A percentile compares a stretch with the other conserved stretches of the same genome.
Conservation (phyloP, 2,329 filamentous ascomycete species). For the Aspergillus alliaceus region DNA sequence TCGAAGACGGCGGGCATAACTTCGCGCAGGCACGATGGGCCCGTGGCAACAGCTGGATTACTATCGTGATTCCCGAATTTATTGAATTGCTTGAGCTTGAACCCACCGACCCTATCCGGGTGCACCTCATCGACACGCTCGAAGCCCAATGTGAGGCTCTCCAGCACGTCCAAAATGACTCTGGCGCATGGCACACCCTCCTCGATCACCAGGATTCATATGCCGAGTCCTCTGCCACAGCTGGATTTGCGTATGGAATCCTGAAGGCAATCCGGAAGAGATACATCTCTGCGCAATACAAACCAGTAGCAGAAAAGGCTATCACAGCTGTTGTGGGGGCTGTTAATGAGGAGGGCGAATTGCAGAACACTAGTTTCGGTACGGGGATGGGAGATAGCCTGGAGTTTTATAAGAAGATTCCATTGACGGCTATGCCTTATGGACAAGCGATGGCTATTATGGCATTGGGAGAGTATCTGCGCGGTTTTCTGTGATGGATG, state of each 20-base stretch:
- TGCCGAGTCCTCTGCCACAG: constrained; percentile 73
- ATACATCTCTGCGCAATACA: constrained; percentile 65
- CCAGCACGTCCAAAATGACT: constrained; percentile 57
- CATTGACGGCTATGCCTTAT: constrained; percentile 78
- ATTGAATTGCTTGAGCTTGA: constrained; percentile 69
- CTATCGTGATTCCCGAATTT: constrained; percentile 80
- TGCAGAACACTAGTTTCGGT: constrained; percentile 74
- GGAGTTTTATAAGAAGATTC: constrained; percentile 76
- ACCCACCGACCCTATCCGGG: constrained; percentile 59
- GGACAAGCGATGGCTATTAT: constrained; percentile 85
- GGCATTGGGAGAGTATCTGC: constrained; percentile 71
- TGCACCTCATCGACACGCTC: constrained; percentile 54
- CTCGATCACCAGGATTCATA: constrained; percentile 73
- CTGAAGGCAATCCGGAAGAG: constrained; percentile 70
- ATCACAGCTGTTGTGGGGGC: constrained; percentile 66
- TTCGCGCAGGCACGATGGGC: constrained; percentile 59
- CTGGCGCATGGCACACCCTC: constrained; percentile 73
- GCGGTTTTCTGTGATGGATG: constrained; percentile 29
- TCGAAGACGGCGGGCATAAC: constrained; percentile 64
- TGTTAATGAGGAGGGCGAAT: constrained; percentile 66
- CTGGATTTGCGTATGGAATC: constrained; percentile 78
- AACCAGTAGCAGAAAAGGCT: constrained; percentile 63
- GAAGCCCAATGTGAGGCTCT: constrained; percentile 69
- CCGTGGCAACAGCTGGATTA: constrained; percentile 66
- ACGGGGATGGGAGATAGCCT: constrained; percentile 73